A percentile compares a stretch with the other conserved stretches of the same genome.
Evolutionary conservation across 2,329 filamentous ascomycete species (phyloP).

Genomic region (Aschersonia sp.): DNA sequence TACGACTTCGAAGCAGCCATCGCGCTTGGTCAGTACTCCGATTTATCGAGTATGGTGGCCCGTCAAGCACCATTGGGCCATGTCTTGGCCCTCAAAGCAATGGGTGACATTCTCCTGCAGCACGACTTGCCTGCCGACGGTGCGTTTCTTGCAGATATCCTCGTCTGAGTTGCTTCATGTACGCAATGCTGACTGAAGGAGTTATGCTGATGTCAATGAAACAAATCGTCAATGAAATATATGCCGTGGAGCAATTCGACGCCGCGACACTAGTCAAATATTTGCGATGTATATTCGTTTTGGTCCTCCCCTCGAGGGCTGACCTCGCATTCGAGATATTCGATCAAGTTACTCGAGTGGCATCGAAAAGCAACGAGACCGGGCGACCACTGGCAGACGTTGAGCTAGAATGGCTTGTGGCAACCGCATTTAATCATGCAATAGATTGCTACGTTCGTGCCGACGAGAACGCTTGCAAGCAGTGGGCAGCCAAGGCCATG

Average conservation of each 20-base stretch:
- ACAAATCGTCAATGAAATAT: slow-evolving; percentile 57
- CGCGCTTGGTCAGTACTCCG: slow-evolving; percentile 52
- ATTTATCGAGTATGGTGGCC: slow-evolving; percentile 44
- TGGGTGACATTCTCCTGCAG: slow-evolving; percentile 51
- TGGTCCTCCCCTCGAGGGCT: slow-evolving; percentile 43
- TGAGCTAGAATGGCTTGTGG: slow-evolving; percentile 66
- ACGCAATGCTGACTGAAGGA: slow-evolving; percentile 10
- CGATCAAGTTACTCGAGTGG: slow-evolving; percentile 44
- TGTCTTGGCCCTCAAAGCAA: slow-evolving; percentile 38
- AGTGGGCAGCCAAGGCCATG: slow-evolving; percentile 51
- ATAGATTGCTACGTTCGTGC: slow-evolving; percentile 48
- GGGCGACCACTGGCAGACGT: slow-evolving; percentile 41
- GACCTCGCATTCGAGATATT: slow-evolving; percentile 43
- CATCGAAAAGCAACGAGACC: slow-evolving; percentile 30
- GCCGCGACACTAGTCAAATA: slow-evolving; percentile 55
- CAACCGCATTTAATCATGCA: slow-evolving; percentile 54
- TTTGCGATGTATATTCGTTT: slow-evolving; percentile 62
- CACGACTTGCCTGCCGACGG: slow-evolving; percentile 35
- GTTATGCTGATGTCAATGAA: slow-evolving; percentile 40
- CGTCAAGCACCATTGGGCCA: slow-evolving; percentile 29
- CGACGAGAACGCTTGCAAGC: slow-evolving; percentile 37
- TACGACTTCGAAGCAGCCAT: slow-evolving; percentile 71
- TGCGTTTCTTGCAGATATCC: slow-evolving; percentile 10
- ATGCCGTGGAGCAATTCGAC: slow-evolving; percentile 40
- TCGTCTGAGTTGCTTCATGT: neutral